Base-by-base conservation (phyloP, 1,284 basidiomycete species). In the Apiotrichum porosum region DNA sequence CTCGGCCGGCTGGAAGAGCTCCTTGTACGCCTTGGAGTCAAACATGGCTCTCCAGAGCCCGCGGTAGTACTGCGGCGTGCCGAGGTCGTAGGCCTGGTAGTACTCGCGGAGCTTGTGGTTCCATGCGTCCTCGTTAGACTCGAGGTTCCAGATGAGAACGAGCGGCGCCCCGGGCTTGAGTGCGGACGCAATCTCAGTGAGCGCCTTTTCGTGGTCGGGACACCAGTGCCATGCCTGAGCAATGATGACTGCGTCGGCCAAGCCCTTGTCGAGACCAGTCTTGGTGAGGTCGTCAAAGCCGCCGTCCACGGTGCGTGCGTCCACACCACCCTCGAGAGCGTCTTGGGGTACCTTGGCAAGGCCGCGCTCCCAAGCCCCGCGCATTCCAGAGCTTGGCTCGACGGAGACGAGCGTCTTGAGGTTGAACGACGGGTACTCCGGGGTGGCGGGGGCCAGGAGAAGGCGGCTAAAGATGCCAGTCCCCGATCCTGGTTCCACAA, bases 381-480 rank as follows among this genome's bases (percentile, higher is more conserved):
- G 49, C 76, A 77, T 77, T 0, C 76, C 76, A 26, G 59, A 50
- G 32, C 64, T 67, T 8, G 76, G 76, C 57, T 77, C 76, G 34
- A 76, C 60, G 21, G 58, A 67, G 1, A 70, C 52, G 2, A 76
- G 53, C 6, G 52, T 56, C 14, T 48, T 28, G n/a, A 76, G 54
- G 15, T 54, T 38, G 52, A 68, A 68, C 6, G 44, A 23, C 0
- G 69, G 71, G 31, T 72, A 74, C 3, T 42, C 54, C 3, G 54
- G n/a, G 0, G 47, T 44, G 0, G 71, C 69, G 0, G 71, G 62
- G 2, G 54, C 34, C 21, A 76, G 57, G 28, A 77, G 57, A 14
- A 72, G 63, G 6, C 74, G 64, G 0, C 70, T 65, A 56, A 76
- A 76, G 51, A 77, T 71, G 23, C 76, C 76, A 0, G 74, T 75